These are phyloP conservation scores for Pseudogymnoascus sp. DNA, from an alignment of 2,329 filamentous ascomycete species.

Conservation along the genomic window DNA sequence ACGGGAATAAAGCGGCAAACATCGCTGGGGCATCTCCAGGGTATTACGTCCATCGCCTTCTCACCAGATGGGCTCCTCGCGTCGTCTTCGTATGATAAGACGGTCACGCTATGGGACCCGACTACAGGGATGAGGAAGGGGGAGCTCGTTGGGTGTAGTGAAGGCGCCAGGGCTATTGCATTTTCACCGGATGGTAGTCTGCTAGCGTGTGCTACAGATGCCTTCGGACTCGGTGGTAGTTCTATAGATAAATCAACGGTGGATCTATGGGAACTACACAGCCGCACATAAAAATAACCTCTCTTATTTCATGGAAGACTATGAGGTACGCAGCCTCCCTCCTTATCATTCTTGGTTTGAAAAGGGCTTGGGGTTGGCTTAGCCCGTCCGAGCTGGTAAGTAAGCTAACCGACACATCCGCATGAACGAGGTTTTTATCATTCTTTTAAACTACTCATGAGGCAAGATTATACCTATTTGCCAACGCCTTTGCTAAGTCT, in stretches of 20 bases:
- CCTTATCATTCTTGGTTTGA: too few species aligned
- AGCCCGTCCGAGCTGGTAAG: not conserved
- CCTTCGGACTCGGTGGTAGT: too few species aligned
- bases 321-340: not conserved
- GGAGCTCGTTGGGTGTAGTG: not conserved
- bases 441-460: not conserved
- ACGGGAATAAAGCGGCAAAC: not conserved
- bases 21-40: not conserved
- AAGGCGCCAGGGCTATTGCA: not conserved
- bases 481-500: not conserved
- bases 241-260: not conserved
- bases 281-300: not conserved
- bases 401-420: not conserved
- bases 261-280: not conserved
- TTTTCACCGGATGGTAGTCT: constrained; percentile 3
- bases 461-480: not conserved
- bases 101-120: constrained; percentile 11
- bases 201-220: not conserved
- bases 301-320: not conserved
- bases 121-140: not conserved
- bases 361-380: too few species aligned
- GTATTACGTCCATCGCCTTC: constrained; percentile 9
- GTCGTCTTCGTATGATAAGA: not conserved
- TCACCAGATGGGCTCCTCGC: constrained; percentile 5
- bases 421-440: not conserved